Percentiles rank a stretch among this genome's conserved stretches.
Evolutionary conservation across 495 filamentous ascomycete genomes (phyloP).

Genomic region (Penicillium salamii): DNA sequence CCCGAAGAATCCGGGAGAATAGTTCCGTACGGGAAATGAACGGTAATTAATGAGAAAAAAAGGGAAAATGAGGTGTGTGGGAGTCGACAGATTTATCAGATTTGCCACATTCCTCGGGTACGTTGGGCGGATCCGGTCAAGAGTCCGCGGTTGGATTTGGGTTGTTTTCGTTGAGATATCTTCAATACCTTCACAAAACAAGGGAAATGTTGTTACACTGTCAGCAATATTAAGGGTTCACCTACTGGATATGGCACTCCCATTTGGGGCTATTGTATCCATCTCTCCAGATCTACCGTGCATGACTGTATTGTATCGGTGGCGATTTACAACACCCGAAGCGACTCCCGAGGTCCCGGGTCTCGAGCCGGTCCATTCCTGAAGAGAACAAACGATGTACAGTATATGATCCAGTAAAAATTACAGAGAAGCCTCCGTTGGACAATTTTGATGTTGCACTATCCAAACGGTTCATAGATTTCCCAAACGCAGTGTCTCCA

Average conservation of each 20-base stretch:
- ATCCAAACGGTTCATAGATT: too few relatives aligned
- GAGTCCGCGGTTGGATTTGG: not conserved
- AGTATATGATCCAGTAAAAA: too few relatives aligned
- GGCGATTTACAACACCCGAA: not conserved
- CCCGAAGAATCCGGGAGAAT: conserved; percentile 27
- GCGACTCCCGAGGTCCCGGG: not conserved
- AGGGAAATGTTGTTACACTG: not conserved
- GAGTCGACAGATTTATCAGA: conserved; percentile 25
- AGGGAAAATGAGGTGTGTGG: not conserved
- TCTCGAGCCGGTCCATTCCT: not conserved
- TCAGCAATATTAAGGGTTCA: conserved; percentile 5
- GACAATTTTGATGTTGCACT: too few relatives aligned
- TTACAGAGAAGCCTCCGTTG: too few relatives aligned
- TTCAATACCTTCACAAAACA: not conserved
- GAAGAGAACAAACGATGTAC: too few relatives aligned
- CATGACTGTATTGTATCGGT: conserved; percentile 6
- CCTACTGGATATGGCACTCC: conserved; percentile 13
- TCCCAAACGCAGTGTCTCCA: too few relatives aligned
- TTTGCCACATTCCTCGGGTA: conserved; percentile 25
- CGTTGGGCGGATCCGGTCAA: conserved; percentile 1
- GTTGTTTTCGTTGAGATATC: not conserved
- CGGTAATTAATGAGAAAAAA: conserved; percentile 13
- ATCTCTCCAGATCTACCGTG: conserved; percentile 24
- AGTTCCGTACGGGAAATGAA: conserved; percentile 22
- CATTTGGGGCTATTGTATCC: conserved; percentile 15